Base-by-base conservation (phyloP, 2,329 filamentous ascomycete genomes). In the Cadophora sp. region DNA sequence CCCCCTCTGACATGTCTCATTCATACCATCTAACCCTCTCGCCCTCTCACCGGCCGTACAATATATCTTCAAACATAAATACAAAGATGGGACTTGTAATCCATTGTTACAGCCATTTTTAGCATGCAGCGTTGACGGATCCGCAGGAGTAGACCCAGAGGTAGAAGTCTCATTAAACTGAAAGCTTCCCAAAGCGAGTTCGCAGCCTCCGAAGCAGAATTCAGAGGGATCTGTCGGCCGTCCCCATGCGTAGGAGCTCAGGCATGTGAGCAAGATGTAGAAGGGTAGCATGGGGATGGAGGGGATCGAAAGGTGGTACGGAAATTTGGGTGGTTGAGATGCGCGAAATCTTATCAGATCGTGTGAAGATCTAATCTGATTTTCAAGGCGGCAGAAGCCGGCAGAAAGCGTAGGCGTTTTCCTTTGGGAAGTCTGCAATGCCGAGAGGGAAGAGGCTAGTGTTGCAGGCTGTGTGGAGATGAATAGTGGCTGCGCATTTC, bases 141-240 rank as follows among this genome's bases (percentile, higher is more conserved):
- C 40, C 19, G 40, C 40, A 43, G 14, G 40, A 14, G 43, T 22
- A 1, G 43, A 48, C 7, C n/a, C n/a, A n/a, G n/a, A n/a, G n/a
- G n/a, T n/a, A n/a, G 34, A n/a, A 2, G 59, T 31, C 0, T 27
- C 27, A 9, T 62, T 50, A 22, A 62, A 62, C 27, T 14, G 19
- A 12, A 62, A 29, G 4, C 14, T 24, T 19, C 40, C 6, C 4
- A 62, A 24, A 29, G 24, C 59, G 6, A 62, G 24, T 31, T 62
- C 40, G 12, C 59, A 62, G 26, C 59, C 59, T n/a, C 27, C 59
- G 14, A 48, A 62, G 24, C 59, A 62, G 12, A 62, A 50, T 14
- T 61, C 58, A 7, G 22, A 19, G 4, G 58, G 40, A 14, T 27
- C 19, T 7, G 22, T 29, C 31, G 22, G 14, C 19, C 4, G 16